These are phyloP conservation scores for Wickerhamiella azyma DNA, from an alignment of 805 yeast genomes.

Conservation along the genomic window DNA sequence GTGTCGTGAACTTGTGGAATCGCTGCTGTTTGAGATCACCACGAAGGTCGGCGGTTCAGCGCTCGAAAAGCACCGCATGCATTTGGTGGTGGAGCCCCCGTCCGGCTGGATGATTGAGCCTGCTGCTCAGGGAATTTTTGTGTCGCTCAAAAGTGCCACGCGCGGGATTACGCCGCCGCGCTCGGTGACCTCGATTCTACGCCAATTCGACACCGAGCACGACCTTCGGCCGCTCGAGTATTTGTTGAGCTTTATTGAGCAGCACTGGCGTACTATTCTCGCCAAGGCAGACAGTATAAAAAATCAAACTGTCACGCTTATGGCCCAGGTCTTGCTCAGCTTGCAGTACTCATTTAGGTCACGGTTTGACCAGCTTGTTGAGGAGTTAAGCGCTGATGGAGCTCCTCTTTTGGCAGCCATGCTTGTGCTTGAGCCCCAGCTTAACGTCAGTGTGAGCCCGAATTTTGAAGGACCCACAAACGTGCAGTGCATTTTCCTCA, in stretches of 20 bases:
- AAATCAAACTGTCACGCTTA: neutral
- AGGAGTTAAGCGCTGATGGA: neutral
- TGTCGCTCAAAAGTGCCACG: neutral
- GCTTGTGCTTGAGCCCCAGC: neutral
- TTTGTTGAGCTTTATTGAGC: neutral
- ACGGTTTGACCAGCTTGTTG: neutral
- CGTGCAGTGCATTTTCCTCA: neutral
- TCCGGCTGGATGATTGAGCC: neutral
- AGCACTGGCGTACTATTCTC: neutral
- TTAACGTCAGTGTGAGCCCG: neutral
- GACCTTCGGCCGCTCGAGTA: neutral
- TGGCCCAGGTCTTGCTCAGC: neutral
- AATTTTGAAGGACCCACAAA: neutral
- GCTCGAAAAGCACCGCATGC: neutral
- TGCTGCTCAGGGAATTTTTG: neutral
- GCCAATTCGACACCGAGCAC: neutral
- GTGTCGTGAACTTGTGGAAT: neutral
- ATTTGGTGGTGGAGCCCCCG: neutral
- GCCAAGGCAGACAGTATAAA: neutral
- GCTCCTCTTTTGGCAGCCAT: neutral
- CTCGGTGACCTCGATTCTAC: neutral
- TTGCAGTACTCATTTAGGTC: neutral
- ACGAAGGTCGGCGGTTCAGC: neutral
- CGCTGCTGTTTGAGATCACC: neutral
- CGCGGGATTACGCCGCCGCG: neutral